Evolutionary conservation across 495 filamentous ascomycete species (phyloP).

Genomic region (Collariella sp.): DNA sequence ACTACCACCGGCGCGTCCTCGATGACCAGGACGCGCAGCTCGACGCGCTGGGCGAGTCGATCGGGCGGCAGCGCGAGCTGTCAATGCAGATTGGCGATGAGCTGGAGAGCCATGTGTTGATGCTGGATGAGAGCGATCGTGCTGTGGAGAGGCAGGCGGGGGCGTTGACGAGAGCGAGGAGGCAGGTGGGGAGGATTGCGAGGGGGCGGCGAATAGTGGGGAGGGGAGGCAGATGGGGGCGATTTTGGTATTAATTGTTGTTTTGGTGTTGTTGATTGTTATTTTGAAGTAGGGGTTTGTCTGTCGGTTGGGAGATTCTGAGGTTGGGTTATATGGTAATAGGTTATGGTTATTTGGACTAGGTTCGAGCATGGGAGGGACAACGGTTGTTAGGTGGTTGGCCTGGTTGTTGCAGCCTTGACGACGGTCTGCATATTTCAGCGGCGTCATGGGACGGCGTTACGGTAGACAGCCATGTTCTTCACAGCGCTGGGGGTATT

Average conservation of each 20-base stretch:
- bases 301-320: not conserved
- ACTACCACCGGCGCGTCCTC: slow-evolving; percentile 70
- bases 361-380: not conserved
- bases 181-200: slow-evolving; percentile 59
- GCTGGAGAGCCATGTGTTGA: slow-evolving; percentile 75
- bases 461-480: too few relatives aligned
- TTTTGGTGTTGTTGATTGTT: slow-evolving; percentile 68
- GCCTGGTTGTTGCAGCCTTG: too few relatives aligned
- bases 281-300: slow-evolving; percentile 53
- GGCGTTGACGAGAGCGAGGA: slow-evolving; percentile 63
- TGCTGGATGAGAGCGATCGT: slow-evolving; percentile 83
- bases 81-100: slow-evolving; percentile 96
- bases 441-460: too few relatives aligned
- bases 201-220: slow-evolving; percentile 67
- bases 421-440: too few relatives aligned
- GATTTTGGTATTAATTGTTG: slow-evolving; percentile 66
- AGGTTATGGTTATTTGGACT: not conserved
- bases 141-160: slow-evolving; percentile 72
- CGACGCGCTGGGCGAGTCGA: slow-evolving; percentile 75
- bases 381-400: too few relatives aligned
- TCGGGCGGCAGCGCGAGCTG: slow-evolving; percentile 86
- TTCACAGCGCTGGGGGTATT: too few relatives aligned
- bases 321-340: not conserved
- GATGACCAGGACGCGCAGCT: slow-evolving; percentile 86
- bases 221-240: slow-evolving; percentile 75